Evolutionary conservation across 768 basidiomycete species (phyloP).

Genomic region (Hemileccinum rubropunctum): DNA sequence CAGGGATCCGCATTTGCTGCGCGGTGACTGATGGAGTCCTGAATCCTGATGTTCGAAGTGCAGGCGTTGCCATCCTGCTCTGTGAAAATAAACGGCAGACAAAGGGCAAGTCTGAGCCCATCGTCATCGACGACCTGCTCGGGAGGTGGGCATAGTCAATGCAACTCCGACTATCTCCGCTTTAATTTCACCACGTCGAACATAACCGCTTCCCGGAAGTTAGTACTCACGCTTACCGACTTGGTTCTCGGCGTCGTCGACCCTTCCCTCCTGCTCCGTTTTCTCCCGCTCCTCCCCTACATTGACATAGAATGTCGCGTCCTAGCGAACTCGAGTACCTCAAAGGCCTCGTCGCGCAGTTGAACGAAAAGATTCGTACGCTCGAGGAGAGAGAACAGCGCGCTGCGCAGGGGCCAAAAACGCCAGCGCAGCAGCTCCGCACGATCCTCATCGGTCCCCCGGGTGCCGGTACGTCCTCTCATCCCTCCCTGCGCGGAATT

Average conservation of each 20-base stretch:
- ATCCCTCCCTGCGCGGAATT: too few species aligned
- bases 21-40: too few species aligned
- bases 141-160: too few species aligned
- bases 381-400: conserved; percentile 72
- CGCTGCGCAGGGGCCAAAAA: conserved; percentile 39
- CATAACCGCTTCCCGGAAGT: neutral
- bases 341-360: conserved; percentile 86
- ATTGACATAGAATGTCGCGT: conserved; percentile 48
- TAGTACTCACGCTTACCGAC: conserved; percentile 3
- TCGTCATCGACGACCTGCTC: too few species aligned
- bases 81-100: too few species aligned
- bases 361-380: conserved; percentile 82
- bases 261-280: neutral
- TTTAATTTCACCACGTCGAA: conserved; percentile 12
- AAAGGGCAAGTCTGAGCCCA: too few species aligned
- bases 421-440: conserved; percentile 77
- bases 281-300: neutral
- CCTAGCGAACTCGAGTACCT: conserved; percentile 90
- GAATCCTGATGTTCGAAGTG: too few species aligned
- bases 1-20: too few species aligned
- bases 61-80: too few species aligned
- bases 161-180: conserved; percentile 21
- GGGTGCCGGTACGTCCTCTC: conserved; percentile 73
- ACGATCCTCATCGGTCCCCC: conserved; percentile 96
- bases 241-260: neutral